A percentile compares a stretch with the other conserved stretches of the same genome.
phyloP scores from a whole-genome alignment of 2,329 filamentous ascomycete species.

The Botrytis fragariae region DNA sequence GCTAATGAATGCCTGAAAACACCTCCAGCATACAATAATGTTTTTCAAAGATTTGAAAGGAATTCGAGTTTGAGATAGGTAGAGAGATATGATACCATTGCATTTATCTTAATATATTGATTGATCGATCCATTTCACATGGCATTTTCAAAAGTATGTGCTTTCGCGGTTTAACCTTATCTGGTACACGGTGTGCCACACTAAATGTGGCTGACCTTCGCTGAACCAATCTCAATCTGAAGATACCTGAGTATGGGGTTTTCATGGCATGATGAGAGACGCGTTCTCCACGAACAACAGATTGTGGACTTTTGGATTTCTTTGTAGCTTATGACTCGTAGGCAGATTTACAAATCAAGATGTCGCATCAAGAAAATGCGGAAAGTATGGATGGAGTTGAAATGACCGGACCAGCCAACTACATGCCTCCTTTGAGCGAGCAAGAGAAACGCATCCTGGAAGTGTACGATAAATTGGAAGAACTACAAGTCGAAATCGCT shows the following conservation, averaged over 20 bases:
- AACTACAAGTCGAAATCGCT: conserved; percentile 69
- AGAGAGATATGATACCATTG: background rate
- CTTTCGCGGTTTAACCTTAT: conserved; percentile 3
- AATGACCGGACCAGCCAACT: conserved; percentile 19
- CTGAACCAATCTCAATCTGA: conserved; percentile 7
- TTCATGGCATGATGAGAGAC: background rate
- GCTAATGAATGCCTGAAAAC: background rate
- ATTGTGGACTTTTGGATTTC: background rate
- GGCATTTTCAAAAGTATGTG: background rate
- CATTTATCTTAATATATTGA: background rate
- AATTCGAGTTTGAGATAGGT: background rate
- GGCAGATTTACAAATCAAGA: background rate
- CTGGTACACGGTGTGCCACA: conserved; percentile 8
- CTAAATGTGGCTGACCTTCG: conserved; percentile 11
- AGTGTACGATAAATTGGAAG: conserved; percentile 68
- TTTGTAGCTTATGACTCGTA: background rate
- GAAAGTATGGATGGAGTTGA: conserved; percentile 35
- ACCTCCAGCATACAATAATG: background rate
- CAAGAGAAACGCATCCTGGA: conserved; percentile 65
- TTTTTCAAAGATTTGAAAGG: background rate
- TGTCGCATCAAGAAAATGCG: conserved; percentile 16
- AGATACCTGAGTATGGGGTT: background rate
- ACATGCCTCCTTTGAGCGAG: conserved; percentile 56
- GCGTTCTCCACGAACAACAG: conserved; percentile 2
- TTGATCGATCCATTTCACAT: background rate